A percentile compares a stretch with the other conserved stretches of the same genome.
phyloP scores from a whole-genome alignment of 768 basidiomycete species.

The Tephrocybe sp. region DNA sequence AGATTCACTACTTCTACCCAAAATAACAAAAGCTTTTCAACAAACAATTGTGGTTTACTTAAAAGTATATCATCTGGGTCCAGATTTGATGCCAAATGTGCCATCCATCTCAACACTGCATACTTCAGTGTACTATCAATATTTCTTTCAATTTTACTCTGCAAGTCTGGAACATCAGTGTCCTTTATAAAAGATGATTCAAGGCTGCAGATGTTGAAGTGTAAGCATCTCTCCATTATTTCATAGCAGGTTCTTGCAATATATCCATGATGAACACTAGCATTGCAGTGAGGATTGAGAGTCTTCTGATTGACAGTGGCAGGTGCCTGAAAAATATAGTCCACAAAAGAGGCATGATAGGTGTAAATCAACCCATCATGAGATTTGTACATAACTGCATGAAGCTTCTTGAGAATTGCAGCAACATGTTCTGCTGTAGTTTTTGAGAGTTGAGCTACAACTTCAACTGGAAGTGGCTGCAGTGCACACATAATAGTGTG shows the following conservation, averaged over 20 bases:
- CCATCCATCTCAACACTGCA: neutral
- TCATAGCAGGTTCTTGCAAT: neutral
- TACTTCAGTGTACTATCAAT: neutral
- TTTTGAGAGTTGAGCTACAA: neutral
- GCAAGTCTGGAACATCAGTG: neutral
- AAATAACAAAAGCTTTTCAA: neutral
- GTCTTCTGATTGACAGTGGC: too few species aligned
- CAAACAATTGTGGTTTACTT: neutral
- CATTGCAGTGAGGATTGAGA: neutral
- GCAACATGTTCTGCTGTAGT: neutral
- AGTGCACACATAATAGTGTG: conserved; percentile 5
- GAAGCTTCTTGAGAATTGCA: neutral
- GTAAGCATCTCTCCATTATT: neutral
- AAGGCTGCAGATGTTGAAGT: neutral
- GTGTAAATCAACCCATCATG: neutral
- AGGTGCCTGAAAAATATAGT: neutral
- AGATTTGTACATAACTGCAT: conserved; percentile 1
- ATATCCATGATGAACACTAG: neutral
- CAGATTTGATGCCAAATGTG: neutral
- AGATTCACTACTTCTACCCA: neutral
- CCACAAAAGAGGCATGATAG: conserved; percentile 4
- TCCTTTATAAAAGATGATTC: neutral
- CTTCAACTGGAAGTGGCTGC: neutral
- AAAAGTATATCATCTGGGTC: neutral
- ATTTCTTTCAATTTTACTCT: neutral